Base-by-base conservation (phyloP, 257 asterid species). In the Dorcoceras hygrometricum region DNA sequence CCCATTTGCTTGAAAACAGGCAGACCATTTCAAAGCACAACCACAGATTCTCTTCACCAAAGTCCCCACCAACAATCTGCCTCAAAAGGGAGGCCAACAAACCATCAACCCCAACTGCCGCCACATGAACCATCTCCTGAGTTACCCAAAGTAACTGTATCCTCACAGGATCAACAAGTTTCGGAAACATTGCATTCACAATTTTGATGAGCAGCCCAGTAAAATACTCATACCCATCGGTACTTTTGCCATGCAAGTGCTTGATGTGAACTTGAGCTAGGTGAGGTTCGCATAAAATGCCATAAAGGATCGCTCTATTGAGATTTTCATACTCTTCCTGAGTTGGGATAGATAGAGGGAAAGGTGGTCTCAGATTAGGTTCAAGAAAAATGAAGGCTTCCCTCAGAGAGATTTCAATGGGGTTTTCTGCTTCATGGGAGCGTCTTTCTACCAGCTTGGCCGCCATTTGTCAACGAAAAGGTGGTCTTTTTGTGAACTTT, bases 31-130 rank as follows among this genome's bases (percentile, higher is more conserved):
- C 95, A 39, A 50, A 75, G 66, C 92, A 81, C 82, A 88, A 63
- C 89, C 92, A 88, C 71, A 88, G 59, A 80, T 88, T 90, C 62
- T 81, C 91, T 23, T 83, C 90, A 63, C 88, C 67, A 50, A 57
- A 80, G 79, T 88, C 97, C 27, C 95, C 92, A 62, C 95, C 89
- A 39, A 79, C 71, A 77, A 82, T 86, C 81, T 84, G 97, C 83
- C 96, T 81, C 75, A 84, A 61, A 67, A 88, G 87, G 57, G 83
- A 79, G 68, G 84, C 83, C 22, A 88, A 11, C 75, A 90, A 81
- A 54, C 77, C 75, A 80, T 88, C 96, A 71, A 84, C 71, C 62
- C 96, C 95, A 18, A 84, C 55, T 22, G 87, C 90, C 22, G 80
- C 73, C 31, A 80, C 96, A 70, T 71, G 62, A 51, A 84, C 76